phyloP scores from a whole-genome alignment of 2,329 filamentous ascomycete species.

The Alternaria sp. region DNA sequence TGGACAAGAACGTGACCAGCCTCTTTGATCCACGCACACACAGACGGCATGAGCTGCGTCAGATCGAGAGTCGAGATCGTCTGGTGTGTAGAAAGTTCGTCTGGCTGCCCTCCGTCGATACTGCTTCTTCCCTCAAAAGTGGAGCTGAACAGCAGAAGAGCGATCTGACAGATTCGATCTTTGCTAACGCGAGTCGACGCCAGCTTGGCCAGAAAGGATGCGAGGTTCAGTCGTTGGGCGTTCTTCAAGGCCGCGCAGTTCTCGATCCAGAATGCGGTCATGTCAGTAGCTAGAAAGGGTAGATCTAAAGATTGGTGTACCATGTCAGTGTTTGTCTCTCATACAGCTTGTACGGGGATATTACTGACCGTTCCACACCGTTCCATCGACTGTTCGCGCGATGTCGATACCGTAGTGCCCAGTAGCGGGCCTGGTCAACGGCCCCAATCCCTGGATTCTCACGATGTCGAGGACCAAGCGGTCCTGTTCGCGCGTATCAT shows the following conservation, averaged over 20 bases:
- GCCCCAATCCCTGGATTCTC: slow-evolving; percentile 11
- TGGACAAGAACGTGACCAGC: not conserved
- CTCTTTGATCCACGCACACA: not conserved
- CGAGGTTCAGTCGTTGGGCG: slow-evolving; percentile 10
- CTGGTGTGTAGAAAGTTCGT: not conserved
- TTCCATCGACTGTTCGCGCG: slow-evolving; percentile 14
- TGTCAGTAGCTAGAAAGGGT: slow-evolving; percentile 13
- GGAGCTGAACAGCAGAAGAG: not conserved
- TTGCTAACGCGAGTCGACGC: not conserved
- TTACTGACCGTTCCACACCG: slow-evolving; percentile 10
- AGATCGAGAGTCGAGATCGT: not conserved
- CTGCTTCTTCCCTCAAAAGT: not conserved
- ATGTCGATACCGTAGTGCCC: slow-evolving; percentile 16
- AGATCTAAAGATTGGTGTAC: not conserved
- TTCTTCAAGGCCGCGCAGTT: slow-evolving; percentile 7
- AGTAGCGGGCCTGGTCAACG: slow-evolving; percentile 11
- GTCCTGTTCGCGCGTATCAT: slow-evolving; percentile 12
- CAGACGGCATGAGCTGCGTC: not conserved
- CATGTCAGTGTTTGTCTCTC: not conserved
- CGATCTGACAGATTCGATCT: not conserved
- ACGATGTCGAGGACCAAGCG: slow-evolving; percentile 12
- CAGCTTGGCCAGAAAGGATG: slow-evolving; percentile 15
- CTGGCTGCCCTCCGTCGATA: not conserved
- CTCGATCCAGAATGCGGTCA: slow-evolving; percentile 13
- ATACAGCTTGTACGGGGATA: not conserved